A percentile compares a stretch with the other conserved stretches of the same genome.
phyloP scores from a whole-genome alignment of 2,329 filamentous ascomycete species.

The Cytospora schulzeri region DNA sequence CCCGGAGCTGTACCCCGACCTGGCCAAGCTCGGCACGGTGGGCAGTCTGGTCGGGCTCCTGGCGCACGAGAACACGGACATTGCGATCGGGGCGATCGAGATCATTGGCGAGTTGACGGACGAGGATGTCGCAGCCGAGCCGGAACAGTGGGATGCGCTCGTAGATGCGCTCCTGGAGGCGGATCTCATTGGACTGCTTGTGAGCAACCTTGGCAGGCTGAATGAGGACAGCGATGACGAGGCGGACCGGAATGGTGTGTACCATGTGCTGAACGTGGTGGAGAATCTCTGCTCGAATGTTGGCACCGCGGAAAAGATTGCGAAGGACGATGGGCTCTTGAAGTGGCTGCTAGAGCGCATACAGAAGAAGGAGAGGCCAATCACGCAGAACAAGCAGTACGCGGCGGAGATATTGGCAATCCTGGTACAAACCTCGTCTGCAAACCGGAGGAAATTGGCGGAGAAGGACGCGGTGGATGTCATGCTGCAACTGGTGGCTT shows the following conservation, averaged over 20 bases:
- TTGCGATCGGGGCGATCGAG: constrained; percentile 88
- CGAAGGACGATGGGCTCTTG: constrained; percentile 67
- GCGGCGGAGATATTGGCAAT: constrained; percentile 90
- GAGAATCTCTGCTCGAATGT: constrained; percentile 82
- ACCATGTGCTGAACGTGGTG: constrained; percentile 78
- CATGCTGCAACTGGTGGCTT: constrained; percentile 79
- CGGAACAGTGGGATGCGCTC: constrained; percentile 78
- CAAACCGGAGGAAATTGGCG: constrained; percentile 66
- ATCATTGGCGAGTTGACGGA: constrained; percentile 90
- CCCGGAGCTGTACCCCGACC: constrained; percentile 78
- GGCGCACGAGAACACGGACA: constrained; percentile 95
- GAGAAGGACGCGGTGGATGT: constrained; percentile 73
- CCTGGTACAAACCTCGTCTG: constrained; percentile 72
- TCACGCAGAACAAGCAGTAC: constrained; percentile 94
- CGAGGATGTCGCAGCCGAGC: constrained; percentile 82
- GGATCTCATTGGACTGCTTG: constrained; percentile 72
- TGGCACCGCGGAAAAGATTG: constrained; percentile 70
- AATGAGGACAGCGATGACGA: constrained; percentile 67
- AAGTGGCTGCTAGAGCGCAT: constrained; percentile 78
- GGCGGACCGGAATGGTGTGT: constrained; percentile 81
- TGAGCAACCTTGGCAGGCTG: constrained; percentile 77
- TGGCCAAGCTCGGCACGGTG: constrained; percentile 73
- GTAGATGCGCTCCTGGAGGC: constrained; percentile 68
- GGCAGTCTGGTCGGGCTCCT: constrained; percentile 77
- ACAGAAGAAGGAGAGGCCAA: constrained; percentile 60